Evolutionary conservation across 768 basidiomycete genomes (phyloP), one percentile per base, ranked within the genome.

Genomic region (Termitomyces sp.): DNA sequence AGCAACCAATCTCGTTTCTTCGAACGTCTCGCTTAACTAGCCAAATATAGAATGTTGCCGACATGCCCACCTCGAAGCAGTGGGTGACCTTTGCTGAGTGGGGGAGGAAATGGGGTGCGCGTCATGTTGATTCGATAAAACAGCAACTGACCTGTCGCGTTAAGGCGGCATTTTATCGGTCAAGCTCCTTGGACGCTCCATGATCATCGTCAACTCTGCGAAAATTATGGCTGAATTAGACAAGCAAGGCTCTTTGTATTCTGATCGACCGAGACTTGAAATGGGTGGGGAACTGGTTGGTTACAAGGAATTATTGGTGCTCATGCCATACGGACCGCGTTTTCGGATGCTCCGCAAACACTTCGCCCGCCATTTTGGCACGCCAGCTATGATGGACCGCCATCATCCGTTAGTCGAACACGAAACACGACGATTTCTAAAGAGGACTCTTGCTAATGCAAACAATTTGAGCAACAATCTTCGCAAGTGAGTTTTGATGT

Each of bases 241-340:
- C 62, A 77, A 74, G 62, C 74, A 76, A 58, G 75, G 79, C 4
- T 61, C 75, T 2, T 73, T 78, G 2, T 82, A 82, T 60, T 82
- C 81, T 36, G 75, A 79, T 51, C 71, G 82, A 2, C 82, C 81
- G 0, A 67, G 71, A 2, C 69, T 82, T 5, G 73, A 76, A 18
- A 82, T 84, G 79, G 78, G 76, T 8, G 80, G 82, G 0, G 79
- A 82, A 59, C 71, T 83, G 2, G 67, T 79, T 1, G 82, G 82
- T 14, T 82, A 81, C 55, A 63, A 62, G n/a, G 69, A 80, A 33
- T 79, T 76, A 0, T 68, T 81, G 20, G 80, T 79, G 14, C 68
- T 82, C 5, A 64, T 76, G 13, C 72, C 67, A 0, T 81, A 82
- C 45, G 79, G 80, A 22, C 43, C 71, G 0, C 75, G 75, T 3